Conservation (phyloP, 108 stramenopile genomes). For the Cylindrotheca closterium region DNA sequence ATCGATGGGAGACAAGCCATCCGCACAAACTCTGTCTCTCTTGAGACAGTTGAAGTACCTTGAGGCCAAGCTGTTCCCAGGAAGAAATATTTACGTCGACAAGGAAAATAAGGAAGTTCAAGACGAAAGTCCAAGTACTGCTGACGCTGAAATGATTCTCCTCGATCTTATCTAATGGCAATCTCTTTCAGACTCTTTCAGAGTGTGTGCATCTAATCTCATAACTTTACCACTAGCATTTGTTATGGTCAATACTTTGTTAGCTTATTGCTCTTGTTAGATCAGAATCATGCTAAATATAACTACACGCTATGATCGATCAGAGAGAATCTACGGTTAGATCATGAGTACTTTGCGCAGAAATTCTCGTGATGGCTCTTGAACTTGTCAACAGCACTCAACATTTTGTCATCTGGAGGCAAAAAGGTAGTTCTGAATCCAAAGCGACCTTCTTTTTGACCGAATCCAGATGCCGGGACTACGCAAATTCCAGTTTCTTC, state of each 20-base stretch:
- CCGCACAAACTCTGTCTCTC: conserved; percentile 58
- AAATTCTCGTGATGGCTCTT: conserved; percentile 80
- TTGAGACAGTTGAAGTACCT: conserved; percentile 75
- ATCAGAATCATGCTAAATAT: too few relatives aligned
- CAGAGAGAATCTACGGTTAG: too few relatives aligned
- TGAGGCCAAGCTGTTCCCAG: conserved; percentile 65
- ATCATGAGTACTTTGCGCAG: conserved; percentile 59
- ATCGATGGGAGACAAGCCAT: conserved; percentile 48
- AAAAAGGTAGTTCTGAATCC: conserved; percentile 98
- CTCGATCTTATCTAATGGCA: conserved; percentile 73
- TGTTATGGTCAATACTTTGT: too few relatives aligned
- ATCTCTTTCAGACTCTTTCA: background rate
- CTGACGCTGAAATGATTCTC: conserved; percentile 80
- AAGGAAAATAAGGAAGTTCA: conserved; percentile 23
- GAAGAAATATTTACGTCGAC: conserved; percentile 49
- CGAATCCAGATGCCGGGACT: conserved; percentile 96
- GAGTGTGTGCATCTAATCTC: too few relatives aligned
- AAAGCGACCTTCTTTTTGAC: conserved; percentile 87
- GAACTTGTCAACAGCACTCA: conserved; percentile 70
- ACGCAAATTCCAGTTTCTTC: conserved; percentile 93
- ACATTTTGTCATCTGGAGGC: conserved; percentile 84
- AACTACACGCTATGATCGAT: too few relatives aligned
- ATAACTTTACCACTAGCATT: too few relatives aligned
- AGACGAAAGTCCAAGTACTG: conserved; percentile 36
- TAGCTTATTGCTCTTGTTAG: too few relatives aligned